Percentiles rank a stretch among this genome's conserved stretches.
Evolutionary conservation across 139 green algal species (phyloP).

Genomic region (Haematococcus lacustris): DNA sequence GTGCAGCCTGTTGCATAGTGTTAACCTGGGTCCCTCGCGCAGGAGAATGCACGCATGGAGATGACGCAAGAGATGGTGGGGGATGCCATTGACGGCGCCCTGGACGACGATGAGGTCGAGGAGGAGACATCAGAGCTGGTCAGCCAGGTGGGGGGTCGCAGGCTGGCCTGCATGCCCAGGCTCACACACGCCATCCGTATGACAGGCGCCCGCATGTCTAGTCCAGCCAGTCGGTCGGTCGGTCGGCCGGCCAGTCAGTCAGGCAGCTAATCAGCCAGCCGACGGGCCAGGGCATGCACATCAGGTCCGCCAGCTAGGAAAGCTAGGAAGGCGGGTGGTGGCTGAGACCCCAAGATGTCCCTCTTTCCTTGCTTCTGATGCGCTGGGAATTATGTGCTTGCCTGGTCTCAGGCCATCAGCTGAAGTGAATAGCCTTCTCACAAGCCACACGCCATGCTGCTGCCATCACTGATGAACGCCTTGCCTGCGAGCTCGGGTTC

Average conservation of each 20-base stretch:
- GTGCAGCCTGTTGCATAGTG: too few relatives aligned
- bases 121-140: constrained; percentile 62
- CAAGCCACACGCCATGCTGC: too few relatives aligned
- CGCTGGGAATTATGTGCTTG: neutral
- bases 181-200: too few relatives aligned
- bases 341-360: neutral
- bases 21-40: too few relatives aligned
- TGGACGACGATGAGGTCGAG: constrained; percentile 66
- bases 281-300: too few relatives aligned
- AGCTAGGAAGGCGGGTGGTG: neutral
- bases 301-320: neutral
- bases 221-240: neutral
- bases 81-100: constrained; percentile 88
- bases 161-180: neutral
- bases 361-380: neutral
- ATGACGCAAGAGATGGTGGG: constrained; percentile 96
- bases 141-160: constrained; percentile 33
- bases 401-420: neutral
- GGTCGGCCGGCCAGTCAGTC: too few relatives aligned
- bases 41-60: constrained; percentile 96
- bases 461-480: neutral
- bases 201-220: neutral
- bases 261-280: too few relatives aligned
- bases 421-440: neutral
- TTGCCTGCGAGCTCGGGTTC: neutral